These are phyloP conservation scores for Rehmannia glutinosa DNA, from an alignment of 257 asterid genomes.

Conservation along the genomic window DNA sequence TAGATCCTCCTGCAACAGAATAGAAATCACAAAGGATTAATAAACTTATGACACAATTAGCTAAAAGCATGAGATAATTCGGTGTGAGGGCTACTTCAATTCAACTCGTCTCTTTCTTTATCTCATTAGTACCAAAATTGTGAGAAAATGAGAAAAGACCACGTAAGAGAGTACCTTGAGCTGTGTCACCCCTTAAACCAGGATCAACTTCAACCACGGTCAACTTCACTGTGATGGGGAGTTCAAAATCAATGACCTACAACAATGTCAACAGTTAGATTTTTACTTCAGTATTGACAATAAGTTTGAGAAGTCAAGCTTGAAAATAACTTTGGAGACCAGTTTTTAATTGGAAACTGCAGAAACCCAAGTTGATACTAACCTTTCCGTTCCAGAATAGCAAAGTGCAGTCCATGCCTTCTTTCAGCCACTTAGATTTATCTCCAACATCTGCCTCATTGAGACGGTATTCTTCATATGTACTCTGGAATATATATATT, in stretches of 20 bases:
- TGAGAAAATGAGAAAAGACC: background rate
- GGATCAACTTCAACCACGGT: constrained; percentile 87
- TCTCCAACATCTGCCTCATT: constrained; percentile 86
- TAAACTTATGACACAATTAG: background rate
- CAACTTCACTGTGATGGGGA: constrained; percentile 88
- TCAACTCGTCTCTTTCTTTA: background rate
- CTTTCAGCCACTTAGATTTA: constrained; percentile 89
- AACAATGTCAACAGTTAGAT: constrained; percentile 19
- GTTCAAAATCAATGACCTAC: constrained; percentile 94
- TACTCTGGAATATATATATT: constrained; percentile 45
- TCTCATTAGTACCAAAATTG: background rate
- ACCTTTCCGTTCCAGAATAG: constrained; percentile 93
- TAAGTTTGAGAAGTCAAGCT: background rate
- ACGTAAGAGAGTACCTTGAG: constrained; percentile 66
- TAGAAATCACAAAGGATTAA: constrained; percentile 1
- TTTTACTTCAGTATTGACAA: constrained; percentile 1
- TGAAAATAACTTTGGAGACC: background rate
- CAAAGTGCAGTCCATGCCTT: constrained; percentile 98
- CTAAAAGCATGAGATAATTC: background rate
- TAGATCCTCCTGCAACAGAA: constrained; percentile 78
- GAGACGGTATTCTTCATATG: constrained; percentile 87
- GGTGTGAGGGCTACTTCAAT: background rate
- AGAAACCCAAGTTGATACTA: constrained; percentile 12
- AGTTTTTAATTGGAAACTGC: background rate
- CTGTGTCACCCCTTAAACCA: constrained; percentile 96